These are phyloP conservation scores for Diplodia mutila DNA, from an alignment of 2,329 filamentous ascomycete species.

Conservation along the genomic window DNA sequence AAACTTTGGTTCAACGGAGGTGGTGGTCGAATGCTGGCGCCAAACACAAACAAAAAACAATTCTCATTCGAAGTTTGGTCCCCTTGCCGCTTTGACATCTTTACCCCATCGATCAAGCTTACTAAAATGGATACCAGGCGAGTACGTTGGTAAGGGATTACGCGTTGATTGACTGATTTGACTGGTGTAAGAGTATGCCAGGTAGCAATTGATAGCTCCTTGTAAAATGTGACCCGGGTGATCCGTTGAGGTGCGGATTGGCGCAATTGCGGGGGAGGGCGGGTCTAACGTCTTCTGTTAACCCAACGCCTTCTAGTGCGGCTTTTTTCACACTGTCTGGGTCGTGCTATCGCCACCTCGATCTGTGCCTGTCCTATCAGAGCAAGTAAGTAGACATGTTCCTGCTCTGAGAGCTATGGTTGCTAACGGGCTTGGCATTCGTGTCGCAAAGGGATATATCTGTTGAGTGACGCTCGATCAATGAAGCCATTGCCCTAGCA, in stretches of 20 bases:
- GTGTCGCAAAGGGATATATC: background rate
- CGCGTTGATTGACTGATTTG: background rate
- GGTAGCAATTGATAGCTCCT: background rate
- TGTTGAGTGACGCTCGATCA: background rate
- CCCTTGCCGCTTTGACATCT: background rate
- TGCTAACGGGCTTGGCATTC: background rate
- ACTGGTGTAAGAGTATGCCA: background rate
- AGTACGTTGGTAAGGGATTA: background rate
- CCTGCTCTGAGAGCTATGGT: background rate
- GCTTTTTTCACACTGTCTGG: background rate
- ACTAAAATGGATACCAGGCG: background rate
- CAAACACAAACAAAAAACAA: constrained; percentile 7
- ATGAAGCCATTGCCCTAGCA: background rate
- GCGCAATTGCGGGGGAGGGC: too few species aligned
- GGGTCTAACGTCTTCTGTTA: background rate
- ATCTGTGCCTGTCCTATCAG: background rate
- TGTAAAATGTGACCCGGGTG: too few species aligned
- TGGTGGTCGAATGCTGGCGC: constrained; percentile 1
- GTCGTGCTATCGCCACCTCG: background rate
- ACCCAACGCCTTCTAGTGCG: constrained; percentile 3
- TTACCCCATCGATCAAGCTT: background rate
- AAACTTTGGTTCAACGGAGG: constrained; percentile 5
- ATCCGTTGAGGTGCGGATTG: too few species aligned
- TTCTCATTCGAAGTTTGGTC: background rate
- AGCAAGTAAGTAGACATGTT: background rate